These are phyloP conservation scores for Heliosperma pusillum DNA, from an alignment of 148 eudicot species.

Conservation along the genomic window DNA sequence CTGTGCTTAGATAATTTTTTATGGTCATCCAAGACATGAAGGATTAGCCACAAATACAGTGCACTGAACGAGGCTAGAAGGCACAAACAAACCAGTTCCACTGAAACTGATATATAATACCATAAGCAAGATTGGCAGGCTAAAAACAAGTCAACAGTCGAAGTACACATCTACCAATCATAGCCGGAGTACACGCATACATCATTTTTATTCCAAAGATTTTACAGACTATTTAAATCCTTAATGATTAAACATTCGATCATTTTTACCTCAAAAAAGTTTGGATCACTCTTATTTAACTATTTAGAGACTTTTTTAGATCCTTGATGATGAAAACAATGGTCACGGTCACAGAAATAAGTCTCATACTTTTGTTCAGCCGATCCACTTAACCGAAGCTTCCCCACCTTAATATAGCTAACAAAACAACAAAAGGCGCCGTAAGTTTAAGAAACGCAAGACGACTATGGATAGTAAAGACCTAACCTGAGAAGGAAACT, in stretches of 20 bases:
- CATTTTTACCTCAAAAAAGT: too few species aligned
- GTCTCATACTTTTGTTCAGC: neutral
- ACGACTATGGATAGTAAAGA: neutral
- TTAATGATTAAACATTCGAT: too few species aligned
- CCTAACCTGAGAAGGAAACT: conserved; percentile 89
- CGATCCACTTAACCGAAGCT: neutral
- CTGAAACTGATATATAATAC: neutral
- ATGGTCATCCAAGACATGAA: neutral
- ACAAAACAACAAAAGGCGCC: neutral
- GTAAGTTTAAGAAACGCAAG: neutral
- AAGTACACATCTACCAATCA: neutral
- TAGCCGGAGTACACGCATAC: neutral
- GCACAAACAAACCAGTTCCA: neutral
- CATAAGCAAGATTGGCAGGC: neutral
- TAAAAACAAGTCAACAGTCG: neutral
- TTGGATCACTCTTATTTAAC: too few species aligned
- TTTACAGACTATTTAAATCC: too few species aligned
- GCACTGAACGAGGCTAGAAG: neutral
- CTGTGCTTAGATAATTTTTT: neutral
- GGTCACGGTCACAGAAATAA: neutral
- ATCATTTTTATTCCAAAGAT: neutral
- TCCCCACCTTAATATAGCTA: neutral
- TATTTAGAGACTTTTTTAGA: neutral
- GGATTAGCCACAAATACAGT: neutral
- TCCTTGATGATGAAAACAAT: neutral